Evolutionary conservation across 1,139 yeast genomes (phyloP), one percentile per base, ranked within the genome.

Genomic region (Casaregolazyma lundiana): DNA sequence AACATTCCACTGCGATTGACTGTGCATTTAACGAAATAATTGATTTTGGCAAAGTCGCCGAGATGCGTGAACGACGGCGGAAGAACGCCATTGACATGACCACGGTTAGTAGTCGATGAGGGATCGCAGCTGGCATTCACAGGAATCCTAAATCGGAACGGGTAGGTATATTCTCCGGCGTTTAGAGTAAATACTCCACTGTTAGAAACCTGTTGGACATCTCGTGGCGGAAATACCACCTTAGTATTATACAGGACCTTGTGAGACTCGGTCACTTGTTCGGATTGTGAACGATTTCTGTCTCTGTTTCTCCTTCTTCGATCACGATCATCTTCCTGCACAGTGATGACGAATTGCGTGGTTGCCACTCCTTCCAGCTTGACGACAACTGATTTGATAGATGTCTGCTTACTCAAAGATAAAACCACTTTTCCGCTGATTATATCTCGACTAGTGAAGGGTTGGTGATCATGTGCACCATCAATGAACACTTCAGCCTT

Each of bases 151-250:
- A 82, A 77, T 40, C 68, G 67, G 60, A 82, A 82, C 4, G 81
- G 80, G 57, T 80, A 81, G 1, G 67, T 57, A 58, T 82, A 80
- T 30, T 69, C 69, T 0, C 88, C 88, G 0, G 84, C 78, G 1
- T 78, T 71, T 48, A 82, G 65, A 0, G 86, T 80, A 60, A 75
- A 80, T 45, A 77, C 80, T 50, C 72, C 72, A 4, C 77, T 69
- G 42, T 65, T 66, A 17, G 78, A 69, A 1, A 74, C 77, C 37
- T 68, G 59, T 9, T 78, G 64, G 21, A 80, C 69, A 44, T 79
- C 77, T 22, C 65, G 69, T 0, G 87, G 84, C 0, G 88, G 87
- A 54, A 81, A 81, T 20, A 81, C 81, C 1, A 78, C 71, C 39
- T 62, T 52, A 0, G 81, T 73, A 47, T 77, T 77, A 54, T 80